Base-by-base conservation (phyloP, 306 rosid species). In the Gleditsia sinensis region DNA sequence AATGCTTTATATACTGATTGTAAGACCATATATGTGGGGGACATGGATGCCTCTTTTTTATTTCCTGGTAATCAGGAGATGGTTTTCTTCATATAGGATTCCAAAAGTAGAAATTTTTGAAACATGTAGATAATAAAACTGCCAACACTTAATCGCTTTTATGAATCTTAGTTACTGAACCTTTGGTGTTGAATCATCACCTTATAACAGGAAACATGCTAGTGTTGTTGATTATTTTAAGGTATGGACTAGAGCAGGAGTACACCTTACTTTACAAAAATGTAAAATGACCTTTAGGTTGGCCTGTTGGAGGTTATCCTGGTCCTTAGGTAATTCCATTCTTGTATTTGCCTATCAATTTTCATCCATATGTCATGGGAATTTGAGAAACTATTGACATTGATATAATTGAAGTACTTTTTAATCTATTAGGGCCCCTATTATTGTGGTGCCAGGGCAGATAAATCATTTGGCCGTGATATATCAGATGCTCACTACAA, bases 401-500 rank as follows among this genome's bases (percentile, higher is more conserved):
- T 50, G 14, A 59, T 55, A n/a, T 32, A 56, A 60, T 39, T 25
- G 21, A 69, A 54, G 25, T 72, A 27, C 61, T 62, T 5, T 67
- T 40, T 71, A 59, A 46, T 76, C 57, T 73, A 65, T 70, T 80
- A 95, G 99, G 99, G 99, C 78, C 99, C 99, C 36, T 95, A 95
- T 37, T 95, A 95, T 84, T 95, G 99, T 60, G 81, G 82, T 62
- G 99, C 93, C 0, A 98, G 99, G 64, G 98, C 99, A 8, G 99
- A 95, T 69, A 95, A 95, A 88, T 92, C 99, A 67, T 95, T 88
- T 43, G 99, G 99, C 49, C 99, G 99, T 72, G 99, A 95, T 80
- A 92, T 95, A 72, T 90, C 99, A 57, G 99, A 95, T 83, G 97
- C 99, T 74, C 99, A 95, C 83, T 95, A 95, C 85, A 95, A 95